Percentiles rank a stretch among this genome's conserved stretches.
phyloP scores from a whole-genome alignment of 805 yeast species.

The Kodamaea hsintzibuensis region DNA sequence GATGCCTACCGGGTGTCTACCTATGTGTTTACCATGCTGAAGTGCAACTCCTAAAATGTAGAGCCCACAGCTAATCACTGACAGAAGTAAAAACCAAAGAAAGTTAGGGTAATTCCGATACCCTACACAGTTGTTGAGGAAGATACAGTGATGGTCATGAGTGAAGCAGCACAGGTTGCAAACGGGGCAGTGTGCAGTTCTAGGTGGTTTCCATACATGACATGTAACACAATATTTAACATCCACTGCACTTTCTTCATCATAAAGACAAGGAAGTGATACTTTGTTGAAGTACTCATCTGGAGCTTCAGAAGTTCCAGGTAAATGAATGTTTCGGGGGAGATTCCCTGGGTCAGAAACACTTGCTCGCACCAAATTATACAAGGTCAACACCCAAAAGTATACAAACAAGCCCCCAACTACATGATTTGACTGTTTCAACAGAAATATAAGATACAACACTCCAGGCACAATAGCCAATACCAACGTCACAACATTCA shows the following conservation, averaged over 20 bases:
- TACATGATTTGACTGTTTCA: conserved; percentile 5
- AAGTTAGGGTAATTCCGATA: conserved; percentile 37
- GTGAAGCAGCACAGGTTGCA: conserved; percentile 65
- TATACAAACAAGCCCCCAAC: conserved; percentile 52
- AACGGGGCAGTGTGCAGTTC: conserved; percentile 64
- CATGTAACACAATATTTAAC: conserved; percentile 58
- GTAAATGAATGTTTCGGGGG: conserved; percentile 64
- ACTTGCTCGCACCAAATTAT: conserved; percentile 54
- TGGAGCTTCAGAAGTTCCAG: conserved; percentile 22
- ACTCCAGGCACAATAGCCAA: conserved; percentile 47
- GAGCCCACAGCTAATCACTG: conserved; percentile 21
- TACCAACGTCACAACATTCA: conserved; percentile 36
- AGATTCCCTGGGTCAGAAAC: conserved; percentile 69
- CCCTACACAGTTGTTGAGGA: conserved; percentile 53
- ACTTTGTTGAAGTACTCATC: conserved; percentile 24
- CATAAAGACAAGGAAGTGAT: conserved; percentile 18
- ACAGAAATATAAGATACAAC: conserved; percentile 44
- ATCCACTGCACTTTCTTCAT: conserved; percentile 33
- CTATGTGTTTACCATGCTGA: not conserved
- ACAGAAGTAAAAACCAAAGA: conserved; percentile 32
- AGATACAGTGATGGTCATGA: conserved; percentile 74
- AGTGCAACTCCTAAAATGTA: conserved; percentile 17
- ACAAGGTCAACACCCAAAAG: conserved; percentile 51
- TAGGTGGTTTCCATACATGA: conserved; percentile 69
- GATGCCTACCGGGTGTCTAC: conserved; percentile 38